phyloP scores from a whole-genome alignment of 371 early-diverging fungal genomes.

The Parasitella parasitica region DNA sequence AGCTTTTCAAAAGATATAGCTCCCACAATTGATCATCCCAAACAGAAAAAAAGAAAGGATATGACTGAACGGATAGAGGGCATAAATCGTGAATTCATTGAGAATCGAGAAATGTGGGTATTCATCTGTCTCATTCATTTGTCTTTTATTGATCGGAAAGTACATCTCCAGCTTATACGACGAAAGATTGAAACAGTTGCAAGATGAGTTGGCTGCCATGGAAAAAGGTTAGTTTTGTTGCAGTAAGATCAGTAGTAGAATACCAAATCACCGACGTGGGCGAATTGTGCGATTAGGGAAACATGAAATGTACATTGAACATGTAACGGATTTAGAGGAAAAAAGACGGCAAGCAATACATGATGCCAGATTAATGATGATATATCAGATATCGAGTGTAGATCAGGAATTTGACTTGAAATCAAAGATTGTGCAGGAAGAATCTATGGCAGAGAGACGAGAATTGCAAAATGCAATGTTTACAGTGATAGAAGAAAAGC shows the following conservation, averaged over 20 bases:
- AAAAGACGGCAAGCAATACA: slow-evolving; percentile 10
- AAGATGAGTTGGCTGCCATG: slow-evolving; percentile 7
- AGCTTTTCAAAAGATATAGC: neutral
- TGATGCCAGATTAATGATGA: slow-evolving; percentile 19
- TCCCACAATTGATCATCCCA: neutral
- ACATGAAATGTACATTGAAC: neutral
- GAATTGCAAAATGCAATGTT: slow-evolving; percentile 22
- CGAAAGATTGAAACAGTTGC: slow-evolving; percentile 15
- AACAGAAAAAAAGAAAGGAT: slow-evolving; percentile 11
- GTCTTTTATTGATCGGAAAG: too few relatives aligned
- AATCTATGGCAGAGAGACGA: slow-evolving; percentile 11
- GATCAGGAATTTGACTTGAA: slow-evolving; percentile 1
- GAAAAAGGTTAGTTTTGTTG: slow-evolving; percentile 5
- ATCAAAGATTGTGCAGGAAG: slow-evolving; percentile 6
- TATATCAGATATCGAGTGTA: slow-evolving; percentile 18
- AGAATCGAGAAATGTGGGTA: slow-evolving; percentile 18
- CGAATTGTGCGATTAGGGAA: neutral
- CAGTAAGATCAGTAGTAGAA: neutral
- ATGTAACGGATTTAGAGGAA: slow-evolving; percentile 8
- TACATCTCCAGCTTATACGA: slow-evolving; percentile 9
- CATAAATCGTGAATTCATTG: slow-evolving; percentile 19
- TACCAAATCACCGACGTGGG: neutral
- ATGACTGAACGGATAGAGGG: slow-evolving; percentile 11
- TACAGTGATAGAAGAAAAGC: slow-evolving; percentile 15
- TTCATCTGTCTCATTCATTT: too few relatives aligned